Base-by-base conservation (phyloP, 2,329 filamentous ascomycete genomes). In the Phyllachora maydis region DNA sequence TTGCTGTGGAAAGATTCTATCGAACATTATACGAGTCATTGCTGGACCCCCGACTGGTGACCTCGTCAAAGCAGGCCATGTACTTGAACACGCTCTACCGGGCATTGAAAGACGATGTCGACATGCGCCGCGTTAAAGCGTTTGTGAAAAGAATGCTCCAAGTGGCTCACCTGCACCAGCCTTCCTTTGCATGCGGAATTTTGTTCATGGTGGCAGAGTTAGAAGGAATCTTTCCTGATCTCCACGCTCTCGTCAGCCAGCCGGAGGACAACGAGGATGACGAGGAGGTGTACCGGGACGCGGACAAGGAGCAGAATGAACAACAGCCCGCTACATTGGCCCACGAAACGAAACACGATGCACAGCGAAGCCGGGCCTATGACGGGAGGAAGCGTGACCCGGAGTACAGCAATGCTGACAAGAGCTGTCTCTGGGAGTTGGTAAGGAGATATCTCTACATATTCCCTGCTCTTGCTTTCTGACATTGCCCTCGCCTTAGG, bases 81-180 rank as follows among this genome's bases (percentile, higher is more conserved):
- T 98, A 93, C 41, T 62, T 98, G 30, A 98, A 98, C 41, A 59
- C 98, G 10, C 52, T 98, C 4, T 88, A 83, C 46, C 73, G 79
- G 35, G 69, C 85, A 8, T 52, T 98, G 31, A 95, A 91, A 52
- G 68, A 72, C 17, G 88, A 98, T 38, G 54, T 85, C n/a, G 88
- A 83, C 43, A 65, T 79, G 29, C 82, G 83, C 35, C 70, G 88
- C 17, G 78, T 95, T 27, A 91, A 95, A 50, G 88, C 88, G 2
- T 98, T 98, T 40, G 73, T 83, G 20, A 98, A 98, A 54, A 67
- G 88, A 30, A 66, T 98, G 46, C 54, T 95, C 21, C 88, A 98
- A 44, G 59, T 91, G 19, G 59, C 90, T 12, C 74, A 74, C 12
- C 52, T 98, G 37, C 88, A 98, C 41, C 82, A 95, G 32, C 78